Conservation (phyloP, 345 rosid genomes). For the Conringia planisiliqua region DNA sequence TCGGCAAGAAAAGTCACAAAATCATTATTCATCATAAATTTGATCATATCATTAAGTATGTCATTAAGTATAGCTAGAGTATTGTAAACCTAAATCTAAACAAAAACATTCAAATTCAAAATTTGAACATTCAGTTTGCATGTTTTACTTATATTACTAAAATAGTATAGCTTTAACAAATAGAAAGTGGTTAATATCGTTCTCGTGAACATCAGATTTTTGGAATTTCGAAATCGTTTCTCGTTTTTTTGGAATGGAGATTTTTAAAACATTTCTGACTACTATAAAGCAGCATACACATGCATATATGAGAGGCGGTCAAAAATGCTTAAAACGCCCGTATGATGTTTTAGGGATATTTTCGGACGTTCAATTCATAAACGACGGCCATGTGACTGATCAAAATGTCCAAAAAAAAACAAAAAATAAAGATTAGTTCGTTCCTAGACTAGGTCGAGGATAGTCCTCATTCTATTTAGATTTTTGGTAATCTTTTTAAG, state of each 20-base stretch:
- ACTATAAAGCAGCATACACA: not conserved
- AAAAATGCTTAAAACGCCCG: no score
- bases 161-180: not conserved
- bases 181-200: not conserved
- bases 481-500: no score
- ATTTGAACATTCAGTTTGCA: not conserved
- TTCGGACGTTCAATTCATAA: not conserved
- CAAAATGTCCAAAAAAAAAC: no score
- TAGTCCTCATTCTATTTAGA: no score
- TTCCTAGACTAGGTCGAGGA: no score
- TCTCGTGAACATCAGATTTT: not conserved
- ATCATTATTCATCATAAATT: not conserved
- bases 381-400: no score
- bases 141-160: not conserved
- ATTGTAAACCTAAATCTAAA: not conserved
- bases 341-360: not conserved
- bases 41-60: not conserved
- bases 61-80: not conserved
- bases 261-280: not conserved
- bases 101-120: not conserved
- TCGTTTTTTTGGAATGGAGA: not conserved
- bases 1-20: not conserved
- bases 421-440: no score
- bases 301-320: not conserved
- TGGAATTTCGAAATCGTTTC: not conserved